Conservation (phyloP, 192 early-diverging fungal species). For the Coemansia sp. region DNA sequence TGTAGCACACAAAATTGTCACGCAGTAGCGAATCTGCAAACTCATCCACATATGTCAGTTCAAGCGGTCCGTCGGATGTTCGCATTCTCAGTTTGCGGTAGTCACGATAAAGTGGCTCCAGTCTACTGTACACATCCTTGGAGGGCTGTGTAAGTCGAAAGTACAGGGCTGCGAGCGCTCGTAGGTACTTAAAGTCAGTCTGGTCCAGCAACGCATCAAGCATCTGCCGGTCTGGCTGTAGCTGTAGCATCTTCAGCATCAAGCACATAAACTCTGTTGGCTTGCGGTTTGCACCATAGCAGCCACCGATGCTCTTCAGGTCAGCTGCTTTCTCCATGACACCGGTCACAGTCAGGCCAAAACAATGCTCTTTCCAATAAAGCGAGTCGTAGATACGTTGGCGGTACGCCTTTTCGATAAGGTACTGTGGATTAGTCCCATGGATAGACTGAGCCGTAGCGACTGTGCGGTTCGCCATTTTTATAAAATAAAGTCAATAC, state of each 20-base stretch:
- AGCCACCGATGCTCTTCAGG: conserved; percentile 74
- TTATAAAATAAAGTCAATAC: not conserved
- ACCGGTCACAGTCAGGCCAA: conserved; percentile 87
- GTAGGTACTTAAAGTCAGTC: conserved; percentile 86
- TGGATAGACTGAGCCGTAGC: conserved; percentile 71
- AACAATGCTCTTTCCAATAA: conserved; percentile 98
- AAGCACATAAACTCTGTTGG: conserved; percentile 93
- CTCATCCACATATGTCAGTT: conserved; percentile 80
- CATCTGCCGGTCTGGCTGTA: conserved; percentile 91
- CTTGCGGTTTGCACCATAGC: conserved; percentile 73
- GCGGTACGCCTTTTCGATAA: conserved; percentile 93
- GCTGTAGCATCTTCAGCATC: conserved; percentile 83
- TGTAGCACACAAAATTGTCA: conserved; percentile 80
- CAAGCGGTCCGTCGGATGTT: conserved; percentile 38
- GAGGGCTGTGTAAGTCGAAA: conserved; percentile 75
- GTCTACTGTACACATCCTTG: conserved; percentile 75
- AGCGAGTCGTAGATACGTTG: conserved; percentile 86
- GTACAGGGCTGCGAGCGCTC: conserved; percentile 89
- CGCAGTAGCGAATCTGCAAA: conserved; percentile 84
- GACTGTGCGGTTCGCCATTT: conserved; percentile 70
- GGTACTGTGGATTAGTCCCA: conserved; percentile 89
- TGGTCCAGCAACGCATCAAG: conserved; percentile 78
- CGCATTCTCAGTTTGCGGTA: conserved; percentile 75
- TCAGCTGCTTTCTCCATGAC: conserved; percentile 87
- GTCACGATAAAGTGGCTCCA: conserved; percentile 87